These are phyloP conservation scores for Zygotorulaspora sp. DNA, from an alignment of 805 yeast genomes.

Conservation along the genomic window DNA sequence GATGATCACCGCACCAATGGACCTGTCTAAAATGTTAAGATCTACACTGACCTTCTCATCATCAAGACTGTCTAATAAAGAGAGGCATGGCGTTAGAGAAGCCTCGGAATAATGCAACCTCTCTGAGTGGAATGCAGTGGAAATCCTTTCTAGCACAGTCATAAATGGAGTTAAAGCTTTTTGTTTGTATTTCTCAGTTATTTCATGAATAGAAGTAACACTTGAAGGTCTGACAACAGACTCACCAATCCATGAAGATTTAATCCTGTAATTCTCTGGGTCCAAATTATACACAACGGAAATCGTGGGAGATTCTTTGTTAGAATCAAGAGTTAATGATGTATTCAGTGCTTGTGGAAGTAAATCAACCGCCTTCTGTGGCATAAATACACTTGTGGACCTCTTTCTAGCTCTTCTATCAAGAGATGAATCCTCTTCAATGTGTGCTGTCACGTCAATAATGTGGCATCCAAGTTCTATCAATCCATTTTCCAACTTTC, in stretches of 20 bases:
- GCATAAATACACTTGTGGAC: constrained; percentile 81
- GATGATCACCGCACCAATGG: constrained; percentile 52
- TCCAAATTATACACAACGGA: constrained; percentile 81
- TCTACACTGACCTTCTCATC: constrained; percentile 74
- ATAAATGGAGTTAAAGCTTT: constrained; percentile 13
- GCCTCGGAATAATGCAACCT: constrained; percentile 23
- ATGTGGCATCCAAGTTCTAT: constrained; percentile 84
- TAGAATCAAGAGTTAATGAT: constrained; percentile 55
- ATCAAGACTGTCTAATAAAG: constrained; percentile 74
- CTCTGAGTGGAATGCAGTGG: constrained; percentile 25
- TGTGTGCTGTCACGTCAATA: constrained; percentile 68
- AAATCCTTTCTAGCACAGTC: constrained; percentile 20
- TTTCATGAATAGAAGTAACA: constrained; percentile 17
- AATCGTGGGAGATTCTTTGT: constrained; percentile 58
- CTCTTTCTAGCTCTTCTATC: constrained; percentile 90
- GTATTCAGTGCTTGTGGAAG: constrained; percentile 64
- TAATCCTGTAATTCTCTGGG: constrained; percentile 62
- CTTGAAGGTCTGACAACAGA: constrained; percentile 59
- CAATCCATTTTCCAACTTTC: constrained; percentile 47
- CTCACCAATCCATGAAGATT: constrained; percentile 73
- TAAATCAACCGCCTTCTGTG: constrained; percentile 64
- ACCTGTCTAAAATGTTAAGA: constrained; percentile 65
- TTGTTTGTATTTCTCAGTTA: constrained; percentile 19
- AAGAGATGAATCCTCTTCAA: constrained; percentile 67
- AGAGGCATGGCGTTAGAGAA: constrained; percentile 39